Percentiles rank a stretch among this genome's conserved stretches.
phyloP scores from a whole-genome alignment of 2,329 filamentous ascomycete genomes.

The Talaromyces sp. region DNA sequence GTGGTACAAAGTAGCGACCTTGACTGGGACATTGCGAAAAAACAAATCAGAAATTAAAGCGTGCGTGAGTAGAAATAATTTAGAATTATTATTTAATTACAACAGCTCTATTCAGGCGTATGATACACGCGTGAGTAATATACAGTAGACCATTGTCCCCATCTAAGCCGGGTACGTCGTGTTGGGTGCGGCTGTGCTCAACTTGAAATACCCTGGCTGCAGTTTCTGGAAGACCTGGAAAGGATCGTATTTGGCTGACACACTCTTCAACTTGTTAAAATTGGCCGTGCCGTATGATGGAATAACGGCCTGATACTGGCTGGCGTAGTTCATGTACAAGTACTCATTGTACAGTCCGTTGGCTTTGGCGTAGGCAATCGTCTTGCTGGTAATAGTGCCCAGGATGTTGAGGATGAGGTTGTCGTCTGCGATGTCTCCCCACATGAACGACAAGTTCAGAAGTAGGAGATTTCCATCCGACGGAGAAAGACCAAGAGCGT shows the following conservation, averaged over 20 bases:
- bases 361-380: constrained; percentile 30
- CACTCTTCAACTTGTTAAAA: constrained; percentile 28
- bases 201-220: constrained; percentile 45
- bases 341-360: constrained; percentile 32
- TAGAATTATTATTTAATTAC: not conserved
- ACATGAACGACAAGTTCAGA: constrained; percentile 30
- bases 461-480: constrained; percentile 27
- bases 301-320: constrained; percentile 43
- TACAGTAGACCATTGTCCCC: not conserved
- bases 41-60: not conserved
- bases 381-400: constrained; percentile 27
- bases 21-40: constrained; percentile 24
- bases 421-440: constrained; percentile 34
- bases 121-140: not conserved
- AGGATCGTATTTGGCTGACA: constrained; percentile 41
- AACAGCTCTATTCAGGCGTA: not conserved
- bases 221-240: constrained; percentile 38
- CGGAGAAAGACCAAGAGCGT: constrained; percentile 34
- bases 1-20: constrained; percentile 20
- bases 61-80: not conserved
- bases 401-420: constrained; percentile 25
- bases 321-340: constrained; percentile 51
- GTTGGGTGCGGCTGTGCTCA: constrained; percentile 22
- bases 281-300: constrained; percentile 43
- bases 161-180: constrained; percentile 14